phyloP scores from a whole-genome alignment of 495 filamentous ascomycete genomes.

The Hyaloscypha hepaticicola region DNA sequence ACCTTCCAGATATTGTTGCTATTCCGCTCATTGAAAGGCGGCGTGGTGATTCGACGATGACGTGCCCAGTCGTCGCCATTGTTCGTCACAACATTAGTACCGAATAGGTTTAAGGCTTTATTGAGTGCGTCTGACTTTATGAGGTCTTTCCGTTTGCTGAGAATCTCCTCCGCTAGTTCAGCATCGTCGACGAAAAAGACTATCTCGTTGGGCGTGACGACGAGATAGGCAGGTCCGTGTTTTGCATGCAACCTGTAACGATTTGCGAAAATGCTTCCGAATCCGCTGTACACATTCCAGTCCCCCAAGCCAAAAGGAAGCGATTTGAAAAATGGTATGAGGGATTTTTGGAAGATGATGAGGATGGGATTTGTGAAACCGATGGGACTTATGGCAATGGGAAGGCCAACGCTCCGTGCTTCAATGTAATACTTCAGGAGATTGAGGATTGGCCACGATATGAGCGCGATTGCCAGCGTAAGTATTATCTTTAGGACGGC shows the following conservation, averaged over 20 bases:
- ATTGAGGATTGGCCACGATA: slow-evolving; percentile 11
- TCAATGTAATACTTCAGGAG: slow-evolving; percentile 19
- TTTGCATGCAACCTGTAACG: slow-evolving; percentile 38
- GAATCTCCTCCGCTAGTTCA: slow-evolving; percentile 8
- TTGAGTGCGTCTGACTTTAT: slow-evolving; percentile 32
- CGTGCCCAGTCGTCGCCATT: slow-evolving; percentile 42
- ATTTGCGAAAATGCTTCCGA: slow-evolving; percentile 32
- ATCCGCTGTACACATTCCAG: slow-evolving; percentile 26
- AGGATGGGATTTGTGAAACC: slow-evolving; percentile 34
- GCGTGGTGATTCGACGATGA: slow-evolving; percentile 39
- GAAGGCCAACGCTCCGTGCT: slow-evolving; percentile 26
- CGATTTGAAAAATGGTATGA: slow-evolving; percentile 17
- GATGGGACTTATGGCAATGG: slow-evolving; percentile 33
- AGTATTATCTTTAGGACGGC: background rate
- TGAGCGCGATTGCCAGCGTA: slow-evolving; percentile 2
- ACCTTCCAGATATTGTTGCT: slow-evolving; percentile 44
- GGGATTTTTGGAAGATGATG: slow-evolving; percentile 21
- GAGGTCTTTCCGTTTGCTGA: slow-evolving; percentile 21
- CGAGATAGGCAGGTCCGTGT: slow-evolving; percentile 38
- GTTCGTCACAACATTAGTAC: slow-evolving; percentile 39
- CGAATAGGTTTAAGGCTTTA: slow-evolving; percentile 39
- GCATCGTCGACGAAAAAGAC: slow-evolving; percentile 13
- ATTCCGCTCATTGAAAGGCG: slow-evolving; percentile 46
- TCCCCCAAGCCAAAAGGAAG: slow-evolving; percentile 21
- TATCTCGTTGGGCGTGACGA: slow-evolving; percentile 10